Percentiles rank a stretch among this genome's conserved stretches.
Conservation (phyloP, 2,329 filamentous ascomycete genomes). For the Microdochium bolleyi region DNA sequence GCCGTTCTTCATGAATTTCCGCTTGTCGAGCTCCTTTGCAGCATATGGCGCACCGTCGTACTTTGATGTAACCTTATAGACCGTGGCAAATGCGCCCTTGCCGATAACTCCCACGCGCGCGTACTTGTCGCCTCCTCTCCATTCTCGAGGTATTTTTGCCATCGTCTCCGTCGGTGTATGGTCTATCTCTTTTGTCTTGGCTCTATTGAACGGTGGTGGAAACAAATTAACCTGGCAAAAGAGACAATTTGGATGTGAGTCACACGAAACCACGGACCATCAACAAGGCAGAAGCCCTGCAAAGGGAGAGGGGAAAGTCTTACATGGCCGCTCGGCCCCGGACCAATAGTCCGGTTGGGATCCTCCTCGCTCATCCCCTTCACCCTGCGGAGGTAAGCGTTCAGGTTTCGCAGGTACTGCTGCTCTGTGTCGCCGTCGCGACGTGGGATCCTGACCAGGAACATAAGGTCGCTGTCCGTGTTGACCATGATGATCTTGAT, state of each 20-base stretch:
- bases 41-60: constrained; percentile 77
- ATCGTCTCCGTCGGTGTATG: constrained; percentile 20
- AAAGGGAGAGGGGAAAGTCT: constrained; percentile 8
- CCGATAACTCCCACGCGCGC: constrained; percentile 77
- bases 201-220: constrained; percentile 6
- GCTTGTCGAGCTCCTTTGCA: constrained; percentile 91
- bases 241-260: constrained; percentile 6
- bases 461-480: constrained; percentile 55
- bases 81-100: constrained; percentile 89
- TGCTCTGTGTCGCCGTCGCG: constrained; percentile 58
- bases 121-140: constrained; percentile 79
- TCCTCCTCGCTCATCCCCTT: constrained; percentile 20
- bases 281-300: background rate
- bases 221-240: constrained; percentile 19
- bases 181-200: constrained; percentile 2
- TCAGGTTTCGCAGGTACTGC: constrained; percentile 61
- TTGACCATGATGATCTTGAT: constrained; percentile 59
- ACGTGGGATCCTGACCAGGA: constrained; percentile 78
- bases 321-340: constrained; percentile 40
- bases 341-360: constrained; percentile 34
- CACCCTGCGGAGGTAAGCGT: constrained; percentile 49
- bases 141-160: constrained; percentile 49
- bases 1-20: constrained; percentile 87
- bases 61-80: constrained; percentile 84
- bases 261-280: background rate